phyloP scores from a whole-genome alignment of 2,329 filamentous ascomycete genomes.

The Trichophyton schoenleinii region DNA sequence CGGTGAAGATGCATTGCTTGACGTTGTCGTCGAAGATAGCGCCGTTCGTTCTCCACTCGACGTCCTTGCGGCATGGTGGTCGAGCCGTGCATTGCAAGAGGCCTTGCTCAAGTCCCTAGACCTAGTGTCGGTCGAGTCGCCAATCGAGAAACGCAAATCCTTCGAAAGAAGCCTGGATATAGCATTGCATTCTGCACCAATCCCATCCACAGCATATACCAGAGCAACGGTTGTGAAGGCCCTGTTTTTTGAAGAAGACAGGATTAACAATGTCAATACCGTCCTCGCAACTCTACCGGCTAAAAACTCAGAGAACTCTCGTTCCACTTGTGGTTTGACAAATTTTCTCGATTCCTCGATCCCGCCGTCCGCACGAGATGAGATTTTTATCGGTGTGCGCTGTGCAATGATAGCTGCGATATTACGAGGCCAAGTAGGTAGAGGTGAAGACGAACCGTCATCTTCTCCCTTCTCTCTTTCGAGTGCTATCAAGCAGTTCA shows the following conservation, averaged over 20 bases:
- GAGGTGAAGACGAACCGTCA: conserved; percentile 18
- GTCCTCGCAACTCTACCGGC: conserved; percentile 42
- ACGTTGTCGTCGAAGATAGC: conserved; percentile 71
- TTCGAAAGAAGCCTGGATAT: conserved; percentile 49
- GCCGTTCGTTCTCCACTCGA: conserved; percentile 79
- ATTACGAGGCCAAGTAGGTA: conserved; percentile 27
- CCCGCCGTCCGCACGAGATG: conserved; percentile 36
- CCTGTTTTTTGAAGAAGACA: conserved; percentile 43
- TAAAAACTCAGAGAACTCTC: conserved; percentile 16
- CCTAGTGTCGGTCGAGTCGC: conserved; percentile 35
- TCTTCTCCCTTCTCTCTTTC: conserved; percentile 28
- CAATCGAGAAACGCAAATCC: conserved; percentile 24
- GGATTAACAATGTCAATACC: conserved; percentile 39
- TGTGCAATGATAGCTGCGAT: conserved; percentile 48
- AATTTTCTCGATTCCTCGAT: conserved; percentile 44
- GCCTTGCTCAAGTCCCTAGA: conserved; percentile 54
- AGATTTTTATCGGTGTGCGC: conserved; percentile 46
- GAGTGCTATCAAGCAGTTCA: conserved; percentile 33
- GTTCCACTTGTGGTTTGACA: conserved; percentile 18
- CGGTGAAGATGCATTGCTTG: conserved; percentile 58
- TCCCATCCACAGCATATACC: conserved; percentile 57
- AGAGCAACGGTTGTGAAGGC: conserved; percentile 48
- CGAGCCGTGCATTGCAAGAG: conserved; percentile 58
- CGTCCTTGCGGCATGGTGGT: conserved; percentile 84
- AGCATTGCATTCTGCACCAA: conserved; percentile 62